Base-by-base conservation (phyloP, 768 basidiomycete genomes). In the Astraeus odoratus region DNA sequence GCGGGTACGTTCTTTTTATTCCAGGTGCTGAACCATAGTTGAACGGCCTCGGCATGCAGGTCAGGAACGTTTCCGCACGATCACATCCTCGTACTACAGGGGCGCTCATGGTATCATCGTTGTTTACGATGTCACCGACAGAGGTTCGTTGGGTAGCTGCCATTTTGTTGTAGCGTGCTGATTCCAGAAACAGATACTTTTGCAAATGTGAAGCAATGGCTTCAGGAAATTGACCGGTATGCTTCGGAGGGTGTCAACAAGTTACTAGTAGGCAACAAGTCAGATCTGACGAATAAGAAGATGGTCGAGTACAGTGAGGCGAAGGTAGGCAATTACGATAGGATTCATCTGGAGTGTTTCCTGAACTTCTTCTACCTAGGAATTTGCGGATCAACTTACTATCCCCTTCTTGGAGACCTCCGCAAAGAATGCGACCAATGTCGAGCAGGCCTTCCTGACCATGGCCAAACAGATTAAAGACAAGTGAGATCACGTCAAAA, bases 241-340 rank as follows among this genome's bases (percentile, higher is more conserved):
- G 96, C 96, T 41, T 94, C 94, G 1, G 92, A 98, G 59, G 93
- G 94, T 38, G 96, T 99, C 49, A 97, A 98, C 79, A 98, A 98
- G 75, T 73, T 99, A 42, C 79, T 99, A 36, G 88, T 99, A 43
- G 96, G 96, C 43, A 99, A 99, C 76, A 99, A 99, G 73, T 95
- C 93, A 48, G 96, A 99, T 68, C 78, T 95, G 70, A 90, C 90
- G 37, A 86, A 85, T 73, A 97, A 95, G 81, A 93, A 94, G 69
- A 88, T 89, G 50, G 90, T 93, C 40, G 88, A 91, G 64, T 89
- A 91, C 62, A 81, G 80, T 44, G 83, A 82, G 35, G 89, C 89
- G 30, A 90, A 91, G 81, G 88, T 85, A 43, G 44, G 61, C 55
- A 23, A 38, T 5, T 1, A 29, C 26, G n/a, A n/a, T 24, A n/a